Base-by-base conservation (phyloP, 257 asterid species). In the Petrea volubilis region DNA sequence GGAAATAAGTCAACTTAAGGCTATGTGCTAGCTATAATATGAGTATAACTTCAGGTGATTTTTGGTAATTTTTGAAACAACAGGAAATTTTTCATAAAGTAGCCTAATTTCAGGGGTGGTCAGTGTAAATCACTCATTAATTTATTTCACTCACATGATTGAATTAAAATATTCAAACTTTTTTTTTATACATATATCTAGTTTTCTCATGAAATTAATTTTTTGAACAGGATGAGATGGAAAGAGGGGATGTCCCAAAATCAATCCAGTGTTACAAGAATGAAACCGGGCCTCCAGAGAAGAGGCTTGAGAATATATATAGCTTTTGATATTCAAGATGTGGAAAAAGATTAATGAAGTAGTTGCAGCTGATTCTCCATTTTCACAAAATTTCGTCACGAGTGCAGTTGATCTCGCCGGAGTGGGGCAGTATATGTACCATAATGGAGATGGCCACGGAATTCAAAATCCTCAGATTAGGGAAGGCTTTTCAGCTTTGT, bases 181-280 rank as follows among this genome's bases (percentile, higher is more conserved):
- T 4, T 4, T 3, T 47, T 25, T 12, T 1, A 20, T 7, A 43
- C 21, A 41, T 25, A 47, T 14, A 1, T 38, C 11, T 7, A 2
- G 5, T 7, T 38, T 3, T 3, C 1, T 7, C 10, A 38, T 7
- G 1, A 7, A 4, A 1, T 38, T 7, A 4, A 38, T 40, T 5
- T 21, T 12, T 6, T 11, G 59, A 24, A 23, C 7, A 79, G 84
- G 76, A 64, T 1, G 87, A 82, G 79, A 58, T 79, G 74, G 6
- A 65, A 55, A 62, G 84, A 76, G 87, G 87, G 0, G 86, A 82
- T 14, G 78, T 72, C 1, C 76, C 84, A 0, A 82, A 76, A 47
- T 28, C 78, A 11, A 28, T 82, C 4, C 75, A 88, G 43, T 86
- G 95, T 40, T 82, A 78, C 72, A 88, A 83, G 91, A 80, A 78